These are phyloP conservation scores for Mrakia gelida DNA, from an alignment of 768 basidiomycete genomes.

Conservation along the genomic window DNA sequence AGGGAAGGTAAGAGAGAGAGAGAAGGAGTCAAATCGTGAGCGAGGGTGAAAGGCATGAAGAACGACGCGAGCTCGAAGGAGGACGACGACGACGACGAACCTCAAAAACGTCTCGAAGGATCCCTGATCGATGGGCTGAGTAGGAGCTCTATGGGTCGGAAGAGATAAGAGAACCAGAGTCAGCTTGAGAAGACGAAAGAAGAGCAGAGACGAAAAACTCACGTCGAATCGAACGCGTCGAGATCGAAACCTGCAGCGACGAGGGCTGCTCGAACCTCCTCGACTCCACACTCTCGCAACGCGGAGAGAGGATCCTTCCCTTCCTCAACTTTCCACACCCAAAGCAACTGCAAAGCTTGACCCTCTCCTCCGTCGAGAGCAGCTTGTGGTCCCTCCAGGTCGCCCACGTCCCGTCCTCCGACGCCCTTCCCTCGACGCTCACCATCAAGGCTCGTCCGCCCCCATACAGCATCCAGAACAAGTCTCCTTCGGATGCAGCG, in stretches of 20 bases:
- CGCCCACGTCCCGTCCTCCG: neutral
- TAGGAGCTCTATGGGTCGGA: neutral
- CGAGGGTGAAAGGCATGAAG: too few relatives aligned
- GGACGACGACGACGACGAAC: neutral
- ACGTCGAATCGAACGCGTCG: neutral
- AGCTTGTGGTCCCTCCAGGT: too few relatives aligned
- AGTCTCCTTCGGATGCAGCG: too few relatives aligned
- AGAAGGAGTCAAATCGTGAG: too few relatives aligned
- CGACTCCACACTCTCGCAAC: neutral
- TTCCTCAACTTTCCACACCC: neutral
- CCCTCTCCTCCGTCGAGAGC: neutral
- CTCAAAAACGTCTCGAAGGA: neutral
- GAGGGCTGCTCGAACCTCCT: neutral
- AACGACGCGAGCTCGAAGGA: too few relatives aligned
- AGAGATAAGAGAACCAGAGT: neutral
- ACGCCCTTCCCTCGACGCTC: neutral
- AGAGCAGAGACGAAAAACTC: neutral
- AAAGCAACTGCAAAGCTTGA: neutral
- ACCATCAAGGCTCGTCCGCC: slow-evolving; percentile 52
- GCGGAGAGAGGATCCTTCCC: neutral
- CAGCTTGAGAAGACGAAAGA: neutral
- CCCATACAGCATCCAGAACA: slow-evolving; percentile 59
- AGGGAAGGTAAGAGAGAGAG: too few relatives aligned
- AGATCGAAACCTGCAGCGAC: neutral
- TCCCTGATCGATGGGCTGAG: neutral